These are phyloP conservation scores for Penicillium brevicompactum DNA, from an alignment of 2,329 filamentous ascomycete genomes.

Conservation along the genomic window DNA sequence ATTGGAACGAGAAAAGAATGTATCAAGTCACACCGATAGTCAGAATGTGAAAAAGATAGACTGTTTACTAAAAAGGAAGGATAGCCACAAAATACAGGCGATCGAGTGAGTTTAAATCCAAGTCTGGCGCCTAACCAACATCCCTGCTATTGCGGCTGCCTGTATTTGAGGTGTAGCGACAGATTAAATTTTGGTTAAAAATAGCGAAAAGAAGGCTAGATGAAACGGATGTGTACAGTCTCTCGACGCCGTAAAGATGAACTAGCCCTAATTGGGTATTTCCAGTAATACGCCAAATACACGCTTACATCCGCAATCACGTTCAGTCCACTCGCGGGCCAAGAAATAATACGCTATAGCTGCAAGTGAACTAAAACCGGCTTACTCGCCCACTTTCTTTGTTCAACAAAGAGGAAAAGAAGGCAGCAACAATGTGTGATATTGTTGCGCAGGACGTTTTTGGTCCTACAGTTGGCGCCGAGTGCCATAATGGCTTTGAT, in stretches of 20 bases:
- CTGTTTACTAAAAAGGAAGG: background rate
- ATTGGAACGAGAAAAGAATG: background rate
- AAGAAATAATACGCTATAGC: background rate
- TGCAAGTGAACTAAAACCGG: background rate
- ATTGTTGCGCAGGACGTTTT: background rate
- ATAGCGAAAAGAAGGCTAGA: background rate
- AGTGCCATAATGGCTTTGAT: slow-evolving; percentile 23
- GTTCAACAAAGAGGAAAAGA: background rate
- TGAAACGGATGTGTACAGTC: background rate
- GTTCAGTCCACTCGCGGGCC: background rate
- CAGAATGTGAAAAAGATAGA: background rate
- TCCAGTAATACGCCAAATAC: background rate
- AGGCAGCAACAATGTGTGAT: slow-evolving; percentile 3
- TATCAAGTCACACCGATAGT: background rate
- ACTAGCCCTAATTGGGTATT: background rate
- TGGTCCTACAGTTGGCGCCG: background rate
- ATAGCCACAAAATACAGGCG: background rate
- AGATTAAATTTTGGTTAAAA: background rate
- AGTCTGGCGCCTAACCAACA: background rate
- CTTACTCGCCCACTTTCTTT: background rate
- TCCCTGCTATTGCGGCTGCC: background rate
- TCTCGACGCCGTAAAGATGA: background rate
- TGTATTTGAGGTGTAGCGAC: background rate
- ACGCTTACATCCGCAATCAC: background rate
- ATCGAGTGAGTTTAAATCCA: background rate